Conservation (phyloP, 352 stramenopile genomes). For the Pilasporangium apinafurcum region DNA sequence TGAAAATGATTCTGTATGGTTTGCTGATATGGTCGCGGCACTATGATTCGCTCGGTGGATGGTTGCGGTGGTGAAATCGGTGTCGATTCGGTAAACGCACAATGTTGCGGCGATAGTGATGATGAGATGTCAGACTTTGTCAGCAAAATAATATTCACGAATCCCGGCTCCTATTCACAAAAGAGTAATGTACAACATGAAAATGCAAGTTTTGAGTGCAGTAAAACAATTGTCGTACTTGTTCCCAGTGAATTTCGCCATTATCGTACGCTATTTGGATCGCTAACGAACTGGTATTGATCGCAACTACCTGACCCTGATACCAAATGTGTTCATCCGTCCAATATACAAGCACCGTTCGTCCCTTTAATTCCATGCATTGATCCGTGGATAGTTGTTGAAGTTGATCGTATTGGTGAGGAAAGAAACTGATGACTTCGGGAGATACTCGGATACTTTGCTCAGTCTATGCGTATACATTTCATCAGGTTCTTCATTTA, state of each 20-base stretch:
- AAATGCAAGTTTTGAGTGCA: neutral
- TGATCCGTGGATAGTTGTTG: constrained; percentile 14
- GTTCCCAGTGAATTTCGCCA: constrained; percentile 37
- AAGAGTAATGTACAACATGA: neutral
- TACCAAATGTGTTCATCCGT: constrained; percentile 32
- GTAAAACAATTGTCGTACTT: constrained; percentile 7
- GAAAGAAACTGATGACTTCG: neutral
- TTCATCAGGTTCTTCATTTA: no score
- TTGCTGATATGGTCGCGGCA: constrained; percentile 23
- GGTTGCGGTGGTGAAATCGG: neutral
- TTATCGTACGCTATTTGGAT: constrained; percentile 45
- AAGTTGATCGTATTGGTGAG: constrained; percentile 17
- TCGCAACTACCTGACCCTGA: constrained; percentile 15
- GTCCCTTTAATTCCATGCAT: constrained; percentile 1
- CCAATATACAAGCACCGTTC: constrained; percentile 32
- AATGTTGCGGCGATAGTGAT: no score
- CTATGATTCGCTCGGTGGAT: constrained; percentile 14
- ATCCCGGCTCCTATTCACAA: constrained; percentile 14
- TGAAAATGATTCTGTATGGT: constrained; percentile 28
- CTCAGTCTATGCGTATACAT: neutral
- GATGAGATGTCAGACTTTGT: neutral
- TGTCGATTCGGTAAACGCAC: no score
- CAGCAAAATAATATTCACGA: constrained; percentile 27
- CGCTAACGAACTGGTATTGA: constrained; percentile 1
- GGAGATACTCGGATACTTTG: constrained; percentile 7